Conservation (phyloP, 1,139 yeast genomes). For the Debaryomyces coudertii region DNA sequence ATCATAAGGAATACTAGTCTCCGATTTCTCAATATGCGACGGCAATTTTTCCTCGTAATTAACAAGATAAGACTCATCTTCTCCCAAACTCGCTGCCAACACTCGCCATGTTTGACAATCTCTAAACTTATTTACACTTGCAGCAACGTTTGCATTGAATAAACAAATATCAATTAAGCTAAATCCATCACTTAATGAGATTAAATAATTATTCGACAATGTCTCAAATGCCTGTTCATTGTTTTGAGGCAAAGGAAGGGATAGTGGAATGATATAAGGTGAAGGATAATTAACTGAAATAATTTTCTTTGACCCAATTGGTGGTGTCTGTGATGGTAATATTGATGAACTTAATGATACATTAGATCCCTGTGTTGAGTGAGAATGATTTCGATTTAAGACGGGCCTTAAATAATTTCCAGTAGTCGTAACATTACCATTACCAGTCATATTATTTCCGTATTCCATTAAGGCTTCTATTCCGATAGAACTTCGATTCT, state of each 20-base stretch:
- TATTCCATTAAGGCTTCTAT: constrained; percentile 6
- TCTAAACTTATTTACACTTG: constrained; percentile 51
- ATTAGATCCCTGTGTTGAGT: constrained; percentile 41
- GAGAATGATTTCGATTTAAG: constrained; percentile 38
- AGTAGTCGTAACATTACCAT: constrained; percentile 23
- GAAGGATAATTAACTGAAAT: constrained; percentile 31
- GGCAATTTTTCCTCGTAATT: not conserved
- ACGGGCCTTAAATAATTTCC: constrained; percentile 28
- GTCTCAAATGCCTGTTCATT: constrained; percentile 47
- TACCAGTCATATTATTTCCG: not conserved
- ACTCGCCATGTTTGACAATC: constrained; percentile 74
- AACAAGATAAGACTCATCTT: constrained; percentile 20
- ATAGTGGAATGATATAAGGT: constrained; percentile 50
- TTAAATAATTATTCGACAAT: constrained; percentile 46
- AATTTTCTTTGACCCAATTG: constrained; percentile 14
- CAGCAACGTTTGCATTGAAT: constrained; percentile 63
- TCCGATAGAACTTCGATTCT: constrained; percentile 2
- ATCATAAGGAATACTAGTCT: not conserved
- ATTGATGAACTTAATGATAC: constrained; percentile 21
- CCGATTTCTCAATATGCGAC: not conserved
- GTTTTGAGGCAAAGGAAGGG: constrained; percentile 46
- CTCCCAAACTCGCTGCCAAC: constrained; percentile 57
- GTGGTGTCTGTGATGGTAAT: constrained; percentile 15
- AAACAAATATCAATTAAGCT: constrained; percentile 56
- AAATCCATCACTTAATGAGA: constrained; percentile 52